Evolutionary conservation across 495 filamentous ascomycete genomes (phyloP).

Genomic region (Apodospora peruviana): DNA sequence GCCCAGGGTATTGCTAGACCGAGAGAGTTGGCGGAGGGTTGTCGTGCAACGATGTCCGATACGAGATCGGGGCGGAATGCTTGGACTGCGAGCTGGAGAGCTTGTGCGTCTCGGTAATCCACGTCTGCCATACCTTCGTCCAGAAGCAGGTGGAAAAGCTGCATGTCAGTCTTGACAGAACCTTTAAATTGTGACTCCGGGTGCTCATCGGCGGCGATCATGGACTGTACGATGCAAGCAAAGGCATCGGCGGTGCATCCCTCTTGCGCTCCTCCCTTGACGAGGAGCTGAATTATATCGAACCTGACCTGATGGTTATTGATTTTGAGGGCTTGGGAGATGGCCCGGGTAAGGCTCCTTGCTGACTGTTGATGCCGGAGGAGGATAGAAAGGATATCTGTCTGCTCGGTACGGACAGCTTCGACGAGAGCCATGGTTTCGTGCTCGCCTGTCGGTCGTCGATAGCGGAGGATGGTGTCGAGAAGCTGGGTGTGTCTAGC

Average conservation of each 20-base stretch:
- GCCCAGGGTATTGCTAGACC: constrained; percentile 22
- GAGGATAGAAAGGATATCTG: constrained; percentile 17
- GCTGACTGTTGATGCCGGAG: constrained; percentile 16
- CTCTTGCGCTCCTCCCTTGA: constrained; percentile 18
- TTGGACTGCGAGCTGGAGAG: constrained; percentile 31
- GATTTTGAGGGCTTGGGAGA: constrained; percentile 19
- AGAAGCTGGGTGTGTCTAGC: constrained; percentile 10
- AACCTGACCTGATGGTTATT: constrained; percentile 10
- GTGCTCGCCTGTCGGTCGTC: constrained; percentile 9
- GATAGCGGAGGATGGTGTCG: constrained; percentile 15
- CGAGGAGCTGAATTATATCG: constrained; percentile 12
- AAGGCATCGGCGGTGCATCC: constrained; percentile 20
- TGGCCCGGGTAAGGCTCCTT: constrained; percentile 14
- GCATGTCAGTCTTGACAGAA: constrained; percentile 21
- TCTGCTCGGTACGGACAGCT: constrained; percentile 16
- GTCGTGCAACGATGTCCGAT: constrained; percentile 25
- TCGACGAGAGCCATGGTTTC: constrained; percentile 21
- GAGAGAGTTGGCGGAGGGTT: constrained; percentile 23
- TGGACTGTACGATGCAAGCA: constrained; percentile 12
- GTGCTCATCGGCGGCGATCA: too few species aligned
- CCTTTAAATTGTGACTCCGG: too few species aligned
- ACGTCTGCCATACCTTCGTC: constrained; percentile 38
- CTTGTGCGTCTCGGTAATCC: constrained; percentile 27
- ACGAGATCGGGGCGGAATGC: constrained; percentile 22
- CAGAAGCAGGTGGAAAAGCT: constrained; percentile 29